phyloP scores from a whole-genome alignment of 2,329 filamentous ascomycete species.

The Xylariaceae sp. region DNA sequence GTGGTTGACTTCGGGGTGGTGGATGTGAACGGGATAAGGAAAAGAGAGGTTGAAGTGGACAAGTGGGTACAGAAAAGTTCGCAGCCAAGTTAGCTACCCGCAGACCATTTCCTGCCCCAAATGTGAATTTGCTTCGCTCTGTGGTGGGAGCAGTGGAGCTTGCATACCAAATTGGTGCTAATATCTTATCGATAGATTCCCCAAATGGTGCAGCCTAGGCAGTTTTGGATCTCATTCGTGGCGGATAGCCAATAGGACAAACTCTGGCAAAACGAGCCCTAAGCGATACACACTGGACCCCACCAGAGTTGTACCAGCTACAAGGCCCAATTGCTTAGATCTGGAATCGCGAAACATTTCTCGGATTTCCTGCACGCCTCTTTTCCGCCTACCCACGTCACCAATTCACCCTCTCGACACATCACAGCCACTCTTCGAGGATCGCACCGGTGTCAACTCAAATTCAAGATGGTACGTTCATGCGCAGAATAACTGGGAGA shows the following conservation, averaged over 20 bases:
- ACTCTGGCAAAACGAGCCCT: constrained; percentile 27
- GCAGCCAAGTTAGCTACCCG: no score
- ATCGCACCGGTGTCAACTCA: constrained; percentile 57
- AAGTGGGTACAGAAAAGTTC: constrained; percentile 13
- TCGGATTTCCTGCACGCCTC: constrained; percentile 18
- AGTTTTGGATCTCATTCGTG: background rate
- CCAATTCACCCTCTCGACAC: constrained; percentile 18
- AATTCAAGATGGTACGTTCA: constrained; percentile 56
- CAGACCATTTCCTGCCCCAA: no score
- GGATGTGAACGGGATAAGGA: constrained; percentile 17
- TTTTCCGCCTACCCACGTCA: constrained; percentile 12
- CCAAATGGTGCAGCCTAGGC: background rate
- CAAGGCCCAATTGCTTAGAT: constrained; percentile 20
- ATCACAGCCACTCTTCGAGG: constrained; percentile 53
- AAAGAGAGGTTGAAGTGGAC: background rate
- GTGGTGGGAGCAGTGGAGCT: no score
- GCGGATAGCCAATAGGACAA: constrained; percentile 24
- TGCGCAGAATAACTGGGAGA: background rate
- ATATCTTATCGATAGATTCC: background rate
- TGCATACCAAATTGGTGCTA: no score
- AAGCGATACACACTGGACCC: constrained; percentile 26
- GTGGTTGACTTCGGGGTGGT: constrained; percentile 26
- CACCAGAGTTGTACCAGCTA: constrained; percentile 14
- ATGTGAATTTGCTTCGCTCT: constrained; percentile 15
- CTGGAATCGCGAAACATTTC: constrained; percentile 20